Evolutionary conservation across 2,329 filamentous ascomycete species (phyloP).

Genomic region (Alternaria metachromatica): DNA sequence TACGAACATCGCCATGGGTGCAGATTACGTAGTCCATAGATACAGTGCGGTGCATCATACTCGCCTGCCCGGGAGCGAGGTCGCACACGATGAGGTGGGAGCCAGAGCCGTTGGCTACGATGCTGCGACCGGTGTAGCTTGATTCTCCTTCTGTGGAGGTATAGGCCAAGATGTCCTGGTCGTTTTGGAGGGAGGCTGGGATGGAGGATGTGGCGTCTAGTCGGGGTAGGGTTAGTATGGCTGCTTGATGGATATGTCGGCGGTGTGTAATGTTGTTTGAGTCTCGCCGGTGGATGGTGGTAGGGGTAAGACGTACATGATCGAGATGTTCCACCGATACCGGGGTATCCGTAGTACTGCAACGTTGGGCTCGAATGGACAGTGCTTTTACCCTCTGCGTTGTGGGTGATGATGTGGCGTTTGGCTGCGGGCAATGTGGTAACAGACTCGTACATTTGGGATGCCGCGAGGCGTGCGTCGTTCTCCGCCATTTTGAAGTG

Average conservation of each 20-base stretch:
- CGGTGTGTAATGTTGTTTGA: neutral
- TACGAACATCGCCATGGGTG: constrained; percentile 21
- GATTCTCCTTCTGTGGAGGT: constrained; percentile 1
- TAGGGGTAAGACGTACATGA: neutral
- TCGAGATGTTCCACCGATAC: neutral
- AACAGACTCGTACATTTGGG: constrained; percentile 11
- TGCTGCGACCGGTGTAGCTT: constrained; percentile 14
- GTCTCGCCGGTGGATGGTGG: too few species aligned
- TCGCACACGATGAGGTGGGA: constrained; percentile 21
- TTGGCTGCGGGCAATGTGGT: constrained; percentile 31
- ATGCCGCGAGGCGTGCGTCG: constrained; percentile 4
- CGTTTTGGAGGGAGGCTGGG: constrained; percentile 50
- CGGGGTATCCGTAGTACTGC: constrained; percentile 13
- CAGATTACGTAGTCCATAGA: constrained; percentile 29
- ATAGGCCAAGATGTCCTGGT: constrained; percentile 52
- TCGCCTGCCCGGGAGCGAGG: constrained; percentile 17
- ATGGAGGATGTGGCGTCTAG: constrained; percentile 52
- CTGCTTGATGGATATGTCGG: neutral
- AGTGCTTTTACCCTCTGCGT: constrained; percentile 45
- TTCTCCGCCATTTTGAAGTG: constrained; percentile 13
- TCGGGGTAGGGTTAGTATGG: neutral
- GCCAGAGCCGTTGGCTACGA: constrained; percentile 15
- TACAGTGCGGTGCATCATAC: constrained; percentile 25
- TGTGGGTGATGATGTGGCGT: constrained; percentile 48
- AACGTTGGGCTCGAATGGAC: constrained; percentile 39